phyloP scores from a whole-genome alignment of 495 filamentous ascomycete genomes.

The Staphylotrichum tortipilum region DNA sequence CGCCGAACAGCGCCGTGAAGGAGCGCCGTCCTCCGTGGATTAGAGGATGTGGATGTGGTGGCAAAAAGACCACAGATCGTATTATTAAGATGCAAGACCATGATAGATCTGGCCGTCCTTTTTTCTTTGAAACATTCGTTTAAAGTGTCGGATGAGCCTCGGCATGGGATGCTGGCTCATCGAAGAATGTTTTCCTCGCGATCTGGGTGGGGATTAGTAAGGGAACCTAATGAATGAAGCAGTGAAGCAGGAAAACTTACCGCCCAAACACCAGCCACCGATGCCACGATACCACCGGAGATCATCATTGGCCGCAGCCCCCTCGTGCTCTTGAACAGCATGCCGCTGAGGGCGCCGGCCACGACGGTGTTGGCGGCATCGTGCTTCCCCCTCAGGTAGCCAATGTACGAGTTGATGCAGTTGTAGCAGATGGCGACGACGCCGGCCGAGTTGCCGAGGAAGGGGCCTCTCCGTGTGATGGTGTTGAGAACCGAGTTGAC shows the following conservation, averaged over 20 bases:
- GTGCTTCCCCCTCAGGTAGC: conserved; percentile 78
- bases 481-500: conserved; percentile 91
- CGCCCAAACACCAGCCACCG: conserved; percentile 77
- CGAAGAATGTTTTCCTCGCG: conserved; percentile 24
- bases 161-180: conserved; percentile 10
- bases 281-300: conserved; percentile 76
- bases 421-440: conserved; percentile 95
- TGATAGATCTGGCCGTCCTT: background rate
- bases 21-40: conserved; percentile 15
- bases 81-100: background rate
- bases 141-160: conserved; percentile 3
- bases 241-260: conserved; percentile 46
- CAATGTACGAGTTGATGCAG: conserved; percentile 83
- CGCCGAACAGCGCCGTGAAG: conserved; percentile 9
- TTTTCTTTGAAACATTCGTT: background rate
- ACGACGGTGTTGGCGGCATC: conserved; percentile 80
- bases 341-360: conserved; percentile 79
- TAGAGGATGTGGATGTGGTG: conserved; percentile 12
- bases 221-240: background rate
- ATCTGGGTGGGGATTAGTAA: conserved; percentile 15
- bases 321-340: conserved; percentile 91
- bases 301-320: conserved; percentile 88
- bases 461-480: conserved; percentile 87
- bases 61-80: background rate
- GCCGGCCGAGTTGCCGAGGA: conserved; percentile 89